These are phyloP conservation scores for Globisporangium middletonii DNA, from an alignment of 352 stramenopile genomes.

Conservation along the genomic window DNA sequence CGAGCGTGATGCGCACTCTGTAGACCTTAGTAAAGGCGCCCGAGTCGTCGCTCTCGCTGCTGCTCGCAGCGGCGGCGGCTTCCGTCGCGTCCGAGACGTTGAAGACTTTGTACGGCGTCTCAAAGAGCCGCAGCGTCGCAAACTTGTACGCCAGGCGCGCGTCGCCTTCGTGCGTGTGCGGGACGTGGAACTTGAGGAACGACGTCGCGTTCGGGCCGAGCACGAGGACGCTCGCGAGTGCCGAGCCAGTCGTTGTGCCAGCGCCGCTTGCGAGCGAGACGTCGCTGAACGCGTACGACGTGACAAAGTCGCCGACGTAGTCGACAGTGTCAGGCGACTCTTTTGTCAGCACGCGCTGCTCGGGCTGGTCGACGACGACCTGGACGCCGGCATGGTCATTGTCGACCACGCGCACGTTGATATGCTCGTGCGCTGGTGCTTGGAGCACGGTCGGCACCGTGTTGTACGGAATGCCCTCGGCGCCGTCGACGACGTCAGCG, in stretches of 20 bases:
- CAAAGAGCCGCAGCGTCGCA: constrained; percentile 34
- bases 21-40: constrained; percentile 42
- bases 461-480: constrained; percentile 52
- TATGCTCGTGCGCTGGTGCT: constrained; percentile 29
- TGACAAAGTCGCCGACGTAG: constrained; percentile 52
- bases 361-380: constrained; percentile 33
- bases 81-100: constrained; percentile 26
- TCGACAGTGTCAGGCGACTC: constrained; percentile 33
- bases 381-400: constrained; percentile 42
- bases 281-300: constrained; percentile 49
- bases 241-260: neutral
- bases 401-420: constrained; percentile 49
- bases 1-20: constrained; percentile 31
- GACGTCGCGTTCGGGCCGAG: constrained; percentile 35
- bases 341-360: constrained; percentile 24
- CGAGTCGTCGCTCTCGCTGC: constrained; percentile 11
- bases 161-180: constrained; percentile 41
- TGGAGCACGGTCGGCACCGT: constrained; percentile 39
- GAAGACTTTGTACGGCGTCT: constrained; percentile 68
- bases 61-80: constrained; percentile 6
- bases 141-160: constrained; percentile 25
- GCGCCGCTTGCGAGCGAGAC: constrained; percentile 25
- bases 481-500: constrained; percentile 18
- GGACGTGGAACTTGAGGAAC: constrained; percentile 70
- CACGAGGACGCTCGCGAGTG: constrained; percentile 40